These are phyloP conservation scores for Erysimum cheiranthoides DNA, from an alignment of 345 rosid species.

Conservation along the genomic window DNA sequence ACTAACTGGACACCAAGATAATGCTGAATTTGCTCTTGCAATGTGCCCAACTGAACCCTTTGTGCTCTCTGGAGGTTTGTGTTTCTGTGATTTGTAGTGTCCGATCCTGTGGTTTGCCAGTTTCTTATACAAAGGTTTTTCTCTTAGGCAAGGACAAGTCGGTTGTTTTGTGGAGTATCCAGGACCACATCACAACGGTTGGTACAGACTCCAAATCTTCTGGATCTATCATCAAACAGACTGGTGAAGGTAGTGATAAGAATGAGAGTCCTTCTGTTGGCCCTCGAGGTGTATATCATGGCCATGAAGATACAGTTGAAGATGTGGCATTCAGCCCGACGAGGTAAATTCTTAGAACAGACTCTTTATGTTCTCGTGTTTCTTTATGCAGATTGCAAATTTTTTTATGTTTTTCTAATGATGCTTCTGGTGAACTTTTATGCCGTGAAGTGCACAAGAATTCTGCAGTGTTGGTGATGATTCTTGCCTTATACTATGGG, in stretches of 20 bases:
- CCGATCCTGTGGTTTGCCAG: constrained; percentile 6
- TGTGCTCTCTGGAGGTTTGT: constrained; percentile 98
- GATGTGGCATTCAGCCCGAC: constrained; percentile 96
- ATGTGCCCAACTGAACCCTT: constrained; percentile 97
- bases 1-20: constrained; percentile 97
- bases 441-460: constrained; percentile 81
- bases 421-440: constrained; percentile 43
- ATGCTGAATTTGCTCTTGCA: constrained; percentile 99
- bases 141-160: constrained; percentile 93
- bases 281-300: constrained; percentile 91
- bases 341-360: constrained; percentile 59
- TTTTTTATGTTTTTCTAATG: constrained; percentile 48
- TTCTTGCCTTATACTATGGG: constrained; percentile 99
- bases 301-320: constrained; percentile 98
- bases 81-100: constrained; percentile 32
- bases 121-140: constrained; percentile 38
- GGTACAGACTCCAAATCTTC: constrained; percentile 75
- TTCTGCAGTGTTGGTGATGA: constrained; percentile 99
- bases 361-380: constrained; percentile 40
- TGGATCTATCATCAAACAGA: constrained; percentile 74
- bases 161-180: constrained; percentile 97
- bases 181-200: constrained; percentile 84
- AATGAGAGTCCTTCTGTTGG: constrained; percentile 77
- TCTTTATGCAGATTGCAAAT: constrained; percentile 45
- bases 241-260: constrained; percentile 76